A percentile compares a stretch with the other conserved stretches of the same genome.
These are phyloP conservation scores for Salix viminalis DNA, from an alignment of 345 rosid genomes.

Conservation along the genomic window DNA sequence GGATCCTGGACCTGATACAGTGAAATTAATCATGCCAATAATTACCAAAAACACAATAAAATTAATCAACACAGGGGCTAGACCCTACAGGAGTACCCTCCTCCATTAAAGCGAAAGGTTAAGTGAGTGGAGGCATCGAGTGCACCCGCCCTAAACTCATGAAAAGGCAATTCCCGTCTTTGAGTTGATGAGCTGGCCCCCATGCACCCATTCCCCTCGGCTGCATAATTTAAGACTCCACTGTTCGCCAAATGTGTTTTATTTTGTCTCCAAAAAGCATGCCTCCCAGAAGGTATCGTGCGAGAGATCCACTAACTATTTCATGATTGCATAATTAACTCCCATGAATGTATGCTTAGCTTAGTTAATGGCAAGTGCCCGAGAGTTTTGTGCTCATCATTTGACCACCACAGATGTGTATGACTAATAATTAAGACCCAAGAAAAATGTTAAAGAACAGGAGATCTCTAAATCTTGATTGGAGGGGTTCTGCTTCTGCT, in stretches of 20 bases:
- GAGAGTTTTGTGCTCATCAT: background rate
- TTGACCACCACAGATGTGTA: background rate
- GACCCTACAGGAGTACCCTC: background rate
- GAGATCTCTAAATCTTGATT: background rate
- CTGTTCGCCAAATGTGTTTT: background rate
- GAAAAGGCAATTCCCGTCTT: conserved; percentile 9
- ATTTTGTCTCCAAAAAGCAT: conserved; percentile 5
- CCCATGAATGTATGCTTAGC: conserved; percentile 2
- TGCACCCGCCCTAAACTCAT: background rate
- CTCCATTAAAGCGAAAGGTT: background rate
- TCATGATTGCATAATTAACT: conserved; percentile 25
- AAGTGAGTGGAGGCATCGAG: conserved; percentile 11
- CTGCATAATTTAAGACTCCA: background rate
- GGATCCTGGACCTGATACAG: background rate
- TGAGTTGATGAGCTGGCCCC: conserved; percentile 8
- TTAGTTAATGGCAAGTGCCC: background rate
- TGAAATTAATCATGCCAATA: background rate
- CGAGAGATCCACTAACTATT: conserved; percentile 12
- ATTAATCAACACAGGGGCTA: background rate
- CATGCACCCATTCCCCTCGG: background rate
- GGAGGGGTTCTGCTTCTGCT: background rate
- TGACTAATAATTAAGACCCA: background rate
- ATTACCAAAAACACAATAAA: background rate
- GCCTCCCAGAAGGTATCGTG: background rate
- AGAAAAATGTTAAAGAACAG: background rate